phyloP scores from a whole-genome alignment of 768 basidiomycete genomes.

The Trametes coccinea region DNA sequence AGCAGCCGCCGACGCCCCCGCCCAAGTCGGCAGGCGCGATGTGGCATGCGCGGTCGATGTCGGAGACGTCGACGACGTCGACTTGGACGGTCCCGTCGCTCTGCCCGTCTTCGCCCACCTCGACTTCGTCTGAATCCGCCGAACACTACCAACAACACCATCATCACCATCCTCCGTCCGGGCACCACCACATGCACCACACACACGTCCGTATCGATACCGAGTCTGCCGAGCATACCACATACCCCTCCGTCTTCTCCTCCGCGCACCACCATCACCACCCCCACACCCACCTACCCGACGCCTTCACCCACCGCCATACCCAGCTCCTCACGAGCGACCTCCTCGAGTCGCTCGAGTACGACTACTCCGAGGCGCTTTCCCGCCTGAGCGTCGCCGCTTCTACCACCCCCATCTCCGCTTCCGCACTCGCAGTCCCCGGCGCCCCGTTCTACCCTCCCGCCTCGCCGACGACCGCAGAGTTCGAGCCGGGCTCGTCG shows the following conservation, averaged over 20 bases:
- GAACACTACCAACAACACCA: constrained; percentile 6
- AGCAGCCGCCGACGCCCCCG: constrained; percentile 15
- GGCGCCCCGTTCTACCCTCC: constrained; percentile 1
- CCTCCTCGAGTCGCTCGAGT: constrained; percentile 26
- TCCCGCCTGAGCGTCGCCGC: constrained; percentile 16
- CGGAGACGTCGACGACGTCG: constrained; percentile 8
- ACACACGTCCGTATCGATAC: constrained; percentile 11
- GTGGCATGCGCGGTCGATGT: constrained; percentile 14
- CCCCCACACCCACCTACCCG: constrained; percentile 17
- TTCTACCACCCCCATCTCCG: too few species aligned
- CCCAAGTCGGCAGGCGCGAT: constrained; percentile 8
- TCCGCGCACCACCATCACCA: constrained; percentile 18
- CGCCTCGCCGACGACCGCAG: constrained; percentile 15
- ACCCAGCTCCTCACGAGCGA: constrained; percentile 21
- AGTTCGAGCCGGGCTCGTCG: constrained; percentile 47
- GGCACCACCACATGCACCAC: neutral
- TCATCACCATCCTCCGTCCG: constrained; percentile 1
- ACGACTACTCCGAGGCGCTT: constrained; percentile 28
- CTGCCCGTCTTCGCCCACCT: constrained; percentile 15
- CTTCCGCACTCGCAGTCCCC: constrained; percentile 1
- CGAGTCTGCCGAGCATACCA: constrained; percentile 1
- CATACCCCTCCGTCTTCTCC: constrained; percentile 8
- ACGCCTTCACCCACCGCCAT: constrained; percentile 13
- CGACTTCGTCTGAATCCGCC: constrained; percentile 10
- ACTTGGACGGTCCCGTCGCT: constrained; percentile 15